Evolutionary conservation across 164 flowering plant species (phyloP).

Genomic region (Chimonanthus salicifolius): DNA sequence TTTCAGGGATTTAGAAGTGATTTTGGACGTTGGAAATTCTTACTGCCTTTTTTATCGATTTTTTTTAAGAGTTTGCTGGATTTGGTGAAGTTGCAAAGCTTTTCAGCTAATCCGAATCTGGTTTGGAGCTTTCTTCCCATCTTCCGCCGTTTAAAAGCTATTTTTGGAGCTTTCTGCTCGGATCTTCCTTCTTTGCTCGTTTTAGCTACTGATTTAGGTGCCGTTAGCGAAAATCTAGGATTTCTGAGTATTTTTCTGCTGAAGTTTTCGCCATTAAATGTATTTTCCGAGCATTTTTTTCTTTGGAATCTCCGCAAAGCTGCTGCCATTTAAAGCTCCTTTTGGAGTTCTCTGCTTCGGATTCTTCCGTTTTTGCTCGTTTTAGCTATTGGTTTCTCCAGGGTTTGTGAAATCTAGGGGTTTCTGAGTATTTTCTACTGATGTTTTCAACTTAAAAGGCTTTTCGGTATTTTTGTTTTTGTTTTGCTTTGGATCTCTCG

Average conservation of each 20-base stretch:
- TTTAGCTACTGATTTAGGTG: no score
- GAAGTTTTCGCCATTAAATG: no score
- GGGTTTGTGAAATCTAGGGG: neutral
- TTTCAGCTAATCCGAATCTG: neutral
- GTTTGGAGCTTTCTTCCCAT: slow-evolving; percentile 2
- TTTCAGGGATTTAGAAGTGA: neutral
- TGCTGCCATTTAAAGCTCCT: neutral
- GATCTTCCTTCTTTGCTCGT: neutral
- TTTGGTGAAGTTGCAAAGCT: neutral
- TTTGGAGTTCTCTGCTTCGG: neutral
- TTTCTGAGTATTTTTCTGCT: neutral
- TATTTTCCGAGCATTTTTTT: no score
- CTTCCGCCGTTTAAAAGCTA: neutral
- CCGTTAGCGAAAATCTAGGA: neutral
- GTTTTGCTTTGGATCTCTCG: no score
- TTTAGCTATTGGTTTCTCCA: neutral
- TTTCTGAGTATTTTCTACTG: neutral
- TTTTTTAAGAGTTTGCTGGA: neutral
- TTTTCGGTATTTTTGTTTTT: no score
- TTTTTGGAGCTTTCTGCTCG: slow-evolving; percentile 1
- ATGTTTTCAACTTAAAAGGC: no score
- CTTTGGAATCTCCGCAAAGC: no score
- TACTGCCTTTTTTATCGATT: neutral
- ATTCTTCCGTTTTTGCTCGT: no score
- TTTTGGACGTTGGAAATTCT: neutral